Evolutionary conservation across 345 rosid genomes (phyloP).

Genomic region (Brassica incana): DNA sequence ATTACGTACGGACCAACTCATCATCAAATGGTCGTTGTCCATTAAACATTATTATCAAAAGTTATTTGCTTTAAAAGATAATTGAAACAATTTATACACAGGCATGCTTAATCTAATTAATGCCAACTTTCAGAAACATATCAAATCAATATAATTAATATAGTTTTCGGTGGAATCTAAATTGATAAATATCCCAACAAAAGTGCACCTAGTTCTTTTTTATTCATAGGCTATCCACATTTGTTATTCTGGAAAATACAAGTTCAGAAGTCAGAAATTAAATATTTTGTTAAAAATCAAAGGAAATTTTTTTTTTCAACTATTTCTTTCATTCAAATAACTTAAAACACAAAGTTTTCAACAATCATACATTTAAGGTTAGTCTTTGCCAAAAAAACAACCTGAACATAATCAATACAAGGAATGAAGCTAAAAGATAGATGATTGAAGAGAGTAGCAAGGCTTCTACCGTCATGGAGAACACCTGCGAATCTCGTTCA

Average conservation of each 20-base stretch:
- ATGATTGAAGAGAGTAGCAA: too few relatives aligned
- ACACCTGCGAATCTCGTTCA: too few relatives aligned
- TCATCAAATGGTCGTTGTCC: slow-evolving; percentile 15
- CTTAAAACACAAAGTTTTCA: neutral
- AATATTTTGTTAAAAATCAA: neutral
- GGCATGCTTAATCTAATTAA: slow-evolving; percentile 40
- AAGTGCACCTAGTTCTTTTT: neutral
- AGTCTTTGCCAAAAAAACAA: neutral
- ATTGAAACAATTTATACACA: slow-evolving; percentile 19
- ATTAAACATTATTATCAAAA: slow-evolving; percentile 29
- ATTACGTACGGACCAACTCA: slow-evolving; percentile 36
- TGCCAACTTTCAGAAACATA: slow-evolving; percentile 30
- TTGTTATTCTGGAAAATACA: neutral
- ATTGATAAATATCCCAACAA: neutral
- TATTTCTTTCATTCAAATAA: neutral
- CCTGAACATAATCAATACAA: neutral
- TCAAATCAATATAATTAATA: neutral
- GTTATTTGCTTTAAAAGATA: slow-evolving; percentile 15
- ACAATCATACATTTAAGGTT: neutral
- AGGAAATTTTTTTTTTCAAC: neutral
- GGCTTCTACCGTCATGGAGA: too few relatives aligned
- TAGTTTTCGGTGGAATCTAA: slow-evolving; percentile 17
- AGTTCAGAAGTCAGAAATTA: neutral
- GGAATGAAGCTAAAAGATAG: too few relatives aligned
- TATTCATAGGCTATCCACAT: neutral